Evolutionary conservation across 2,329 filamentous ascomycete species (phyloP).

Genomic region (Xylariales sp.): DNA sequence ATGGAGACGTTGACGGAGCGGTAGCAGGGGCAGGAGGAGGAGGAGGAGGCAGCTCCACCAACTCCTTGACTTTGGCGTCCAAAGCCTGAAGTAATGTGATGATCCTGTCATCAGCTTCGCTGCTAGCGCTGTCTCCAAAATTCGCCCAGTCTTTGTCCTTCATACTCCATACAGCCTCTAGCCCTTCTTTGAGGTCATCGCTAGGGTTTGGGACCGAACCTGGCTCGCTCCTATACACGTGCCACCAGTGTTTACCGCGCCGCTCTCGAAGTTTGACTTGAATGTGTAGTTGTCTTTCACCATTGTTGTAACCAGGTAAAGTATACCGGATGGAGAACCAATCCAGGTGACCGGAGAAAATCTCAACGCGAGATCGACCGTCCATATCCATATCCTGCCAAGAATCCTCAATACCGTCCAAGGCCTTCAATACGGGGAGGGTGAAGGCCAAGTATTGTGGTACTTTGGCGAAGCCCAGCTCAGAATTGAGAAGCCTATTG

Average conservation of each 20-base stretch:
- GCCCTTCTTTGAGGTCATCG: constrained; percentile 22
- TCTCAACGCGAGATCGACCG: constrained; percentile 42
- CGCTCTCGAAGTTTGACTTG: constrained; percentile 47
- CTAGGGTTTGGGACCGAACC: constrained; percentile 16
- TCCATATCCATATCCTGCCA: constrained; percentile 40
- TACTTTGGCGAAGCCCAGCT: constrained; percentile 45
- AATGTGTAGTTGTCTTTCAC: constrained; percentile 39
- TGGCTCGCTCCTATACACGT: constrained; percentile 34
- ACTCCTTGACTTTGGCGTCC: constrained; percentile 35
- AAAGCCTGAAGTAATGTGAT: constrained; percentile 40
- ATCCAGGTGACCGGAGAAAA: constrained; percentile 51
- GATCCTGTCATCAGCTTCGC: constrained; percentile 33
- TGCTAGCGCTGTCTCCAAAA: constrained; percentile 36
- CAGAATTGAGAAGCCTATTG: constrained; percentile 40
- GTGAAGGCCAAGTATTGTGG: constrained; percentile 54
- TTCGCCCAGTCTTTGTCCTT: constrained; percentile 21
- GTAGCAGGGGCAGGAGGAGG: no score
- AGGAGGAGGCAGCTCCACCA: no score
- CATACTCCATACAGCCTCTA: constrained; percentile 22
- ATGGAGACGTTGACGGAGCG: constrained; percentile 4
- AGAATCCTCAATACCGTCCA: constrained; percentile 55
- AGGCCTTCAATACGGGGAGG: constrained; percentile 58
- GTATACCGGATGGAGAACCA: constrained; percentile 54
- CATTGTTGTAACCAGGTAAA: constrained; percentile 24
- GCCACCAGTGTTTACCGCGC: constrained; percentile 47